Base-by-base conservation (phyloP, 1,139 yeast species). In the Komagataea norvegica region DNA sequence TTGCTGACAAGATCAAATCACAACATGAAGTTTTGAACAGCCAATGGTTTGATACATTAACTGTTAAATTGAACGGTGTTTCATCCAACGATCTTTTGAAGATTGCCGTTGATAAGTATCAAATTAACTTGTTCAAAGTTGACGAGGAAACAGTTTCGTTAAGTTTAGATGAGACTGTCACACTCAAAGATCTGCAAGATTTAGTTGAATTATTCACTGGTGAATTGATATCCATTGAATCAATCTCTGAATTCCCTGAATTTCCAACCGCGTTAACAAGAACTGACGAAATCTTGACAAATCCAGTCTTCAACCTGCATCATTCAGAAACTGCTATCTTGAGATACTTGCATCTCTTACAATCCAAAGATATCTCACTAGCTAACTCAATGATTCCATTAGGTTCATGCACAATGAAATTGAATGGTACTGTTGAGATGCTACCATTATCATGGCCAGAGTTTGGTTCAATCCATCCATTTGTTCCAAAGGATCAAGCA, bases 391-490 rank as follows among this genome's bases (percentile, higher is more conserved):
- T 91, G 98, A 91, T 91, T 47, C 94, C 97, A 29, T 74, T 91
- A 48, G 98, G 98, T 25, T 87, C 96, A 8, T 91, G 98, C 68
- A 91, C 98, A 25, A 91, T 91, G 98, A 91, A 91, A 64, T 73
- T 91, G 56, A 91, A 91, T 58, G 83, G 96, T 37, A 89, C 97
- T 3, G 94, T 88, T 13, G 93, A 87, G 61, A 91, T 91, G 97
- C 77, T 78, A 48, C 89, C 97, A 31, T 72, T 91, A 44, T 82
- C 96, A 5, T 88, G 95, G 81, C 96, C 96, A 21, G 96, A 93
- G 46, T 88, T 91, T 61, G 74, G 79, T 41, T 72, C 77, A 26
- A 70, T 91, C 42, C 98, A 91, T 60, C 98, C 98, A 20, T 91
- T 91, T 63, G 95, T 79, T 37, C 98, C 98, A 34, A 60, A 65